Percentiles rank a stretch among this genome's conserved stretches.
Evolutionary conservation across 2,329 filamentous ascomycete species (phyloP).

Genomic region (Diplodia scrobiculata): DNA sequence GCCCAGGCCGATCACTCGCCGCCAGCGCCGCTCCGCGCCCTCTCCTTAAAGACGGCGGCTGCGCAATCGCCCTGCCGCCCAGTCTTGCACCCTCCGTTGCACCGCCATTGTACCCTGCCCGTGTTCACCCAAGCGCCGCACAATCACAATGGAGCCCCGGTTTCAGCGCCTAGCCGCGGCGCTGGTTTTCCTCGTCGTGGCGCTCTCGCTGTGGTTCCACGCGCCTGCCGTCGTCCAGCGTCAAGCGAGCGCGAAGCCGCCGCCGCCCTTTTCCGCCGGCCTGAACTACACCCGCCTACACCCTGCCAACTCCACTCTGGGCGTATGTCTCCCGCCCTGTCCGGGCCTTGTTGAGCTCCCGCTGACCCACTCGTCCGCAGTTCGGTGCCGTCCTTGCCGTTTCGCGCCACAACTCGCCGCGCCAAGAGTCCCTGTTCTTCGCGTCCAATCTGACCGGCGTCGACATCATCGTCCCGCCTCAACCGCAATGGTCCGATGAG

Average conservation of each 20-base stretch:
- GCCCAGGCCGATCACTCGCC: not conserved
- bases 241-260: slow-evolving; percentile 9
- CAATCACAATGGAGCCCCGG: slow-evolving; percentile 21
- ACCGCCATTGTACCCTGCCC: slow-evolving; percentile 3
- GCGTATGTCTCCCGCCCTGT: slow-evolving; percentile 30
- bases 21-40: not conserved
- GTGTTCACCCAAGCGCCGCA: slow-evolving; percentile 19
- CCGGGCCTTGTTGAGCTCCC: not conserved
- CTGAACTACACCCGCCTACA: slow-evolving; percentile 29
- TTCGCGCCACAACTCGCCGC: slow-evolving; percentile 41
- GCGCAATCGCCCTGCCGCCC: not conserved
- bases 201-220: slow-evolving; percentile 22
- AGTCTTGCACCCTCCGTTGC: not conserved
- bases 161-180: slow-evolving; percentile 25
- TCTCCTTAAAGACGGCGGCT: slow-evolving; percentile 15
- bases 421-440: slow-evolving; percentile 42
- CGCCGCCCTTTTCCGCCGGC: slow-evolving; percentile 17
- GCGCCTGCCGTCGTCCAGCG: not conserved
- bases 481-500: slow-evolving; percentile 44
- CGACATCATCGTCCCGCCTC: slow-evolving; percentile 44
- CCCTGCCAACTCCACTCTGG: slow-evolving; percentile 35
- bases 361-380: slow-evolving; percentile 31
- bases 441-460: slow-evolving; percentile 45
- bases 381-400: slow-evolving; percentile 48
- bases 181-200: slow-evolving; percentile 22